These are phyloP conservation scores for Calonectria honghensis DNA, from an alignment of 2,329 filamentous ascomycete species.

Conservation along the genomic window DNA sequence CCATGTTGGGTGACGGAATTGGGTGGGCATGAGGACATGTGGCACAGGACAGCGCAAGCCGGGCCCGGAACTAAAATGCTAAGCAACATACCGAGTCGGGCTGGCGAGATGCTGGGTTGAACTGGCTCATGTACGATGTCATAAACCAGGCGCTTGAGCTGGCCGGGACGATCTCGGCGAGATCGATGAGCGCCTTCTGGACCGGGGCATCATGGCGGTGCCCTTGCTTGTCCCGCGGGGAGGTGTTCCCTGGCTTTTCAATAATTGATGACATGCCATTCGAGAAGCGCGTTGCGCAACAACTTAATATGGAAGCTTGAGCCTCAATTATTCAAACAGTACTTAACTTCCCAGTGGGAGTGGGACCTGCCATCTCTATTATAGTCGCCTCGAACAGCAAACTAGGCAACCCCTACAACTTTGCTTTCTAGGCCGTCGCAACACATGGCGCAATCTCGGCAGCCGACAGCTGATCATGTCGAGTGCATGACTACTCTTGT, in stretches of 20 bases:
- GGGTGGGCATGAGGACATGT: not conserved
- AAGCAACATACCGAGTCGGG: constrained; percentile 46
- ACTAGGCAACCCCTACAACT: not conserved
- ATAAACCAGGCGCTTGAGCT: constrained; percentile 50
- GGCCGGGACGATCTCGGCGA: constrained; percentile 50
- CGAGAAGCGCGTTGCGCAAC: constrained; percentile 18
- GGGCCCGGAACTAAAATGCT: constrained; percentile 21
- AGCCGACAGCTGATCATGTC: constrained; percentile 25
- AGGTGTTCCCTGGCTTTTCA: constrained; percentile 30
- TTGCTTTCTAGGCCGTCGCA: not conserved
- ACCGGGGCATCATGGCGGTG: constrained; percentile 41
- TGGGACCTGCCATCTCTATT: constrained; percentile 35
- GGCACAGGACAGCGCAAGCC: constrained; percentile 5
- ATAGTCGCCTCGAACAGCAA: not conserved
- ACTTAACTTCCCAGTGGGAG: not conserved
- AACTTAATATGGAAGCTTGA: constrained; percentile 18
- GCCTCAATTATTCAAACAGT: constrained; percentile 28
- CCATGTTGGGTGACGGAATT: constrained; percentile 21
- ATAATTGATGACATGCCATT: constrained; percentile 48
- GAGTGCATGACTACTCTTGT: not conserved
- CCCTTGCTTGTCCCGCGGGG: constrained; percentile 33
- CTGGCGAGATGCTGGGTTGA: constrained; percentile 38
- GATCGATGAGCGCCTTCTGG: constrained; percentile 38
- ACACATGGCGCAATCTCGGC: not conserved
- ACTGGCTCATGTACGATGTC: constrained; percentile 48